Evolutionary conservation across 495 filamentous ascomycete species (phyloP), one percentile per base, ranked within the genome.

Genomic region (Penicillium mononematosum): DNA sequence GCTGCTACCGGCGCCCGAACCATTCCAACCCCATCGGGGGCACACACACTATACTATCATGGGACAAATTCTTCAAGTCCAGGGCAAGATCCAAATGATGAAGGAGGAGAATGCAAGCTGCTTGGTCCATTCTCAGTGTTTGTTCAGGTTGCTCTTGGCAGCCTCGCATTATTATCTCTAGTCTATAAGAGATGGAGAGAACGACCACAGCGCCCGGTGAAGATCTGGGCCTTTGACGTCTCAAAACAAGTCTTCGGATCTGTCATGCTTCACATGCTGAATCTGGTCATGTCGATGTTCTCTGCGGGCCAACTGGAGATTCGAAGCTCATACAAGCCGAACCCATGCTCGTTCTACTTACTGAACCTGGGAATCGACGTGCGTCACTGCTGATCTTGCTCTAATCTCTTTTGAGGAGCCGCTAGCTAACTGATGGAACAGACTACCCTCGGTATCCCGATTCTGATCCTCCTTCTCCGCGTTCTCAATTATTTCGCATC

Each of bases 191-290:
- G 94, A 59, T 96, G 88, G 83, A 82, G 89, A 58, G 94, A 98
- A 75, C 79, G 88, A 25, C 93, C 93, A 1, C 93, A 96, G 65
- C 83, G 94, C 42, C 95, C 95, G 17, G 56, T 98, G 53, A 91
- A 90, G 73, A 89, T 98, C 59, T 98, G 92, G 92, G 91, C 86
- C 63, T 98, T 98, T 68, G 94, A 98, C 73, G 94, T 86, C 32
- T 93, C 88, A 16, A 98, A 98, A 76, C 94, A 98, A 76, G 91
- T 98, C n/a, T 87, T 96, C 58, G 94, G 94, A 10, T 92, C 90
- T 43, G 84, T 89, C 43, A 81, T 98, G 76, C 83, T 96, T 24
- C 94, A 98, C 71, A 79, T 91, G 27, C 87, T 90, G 20, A 98
- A 98, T 68, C 81, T 98, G 9, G 79, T 96, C 64, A 92, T 98